These are phyloP conservation scores for Neonectria magnoliae DNA, from an alignment of 2,329 filamentous ascomycete genomes.

Conservation along the genomic window DNA sequence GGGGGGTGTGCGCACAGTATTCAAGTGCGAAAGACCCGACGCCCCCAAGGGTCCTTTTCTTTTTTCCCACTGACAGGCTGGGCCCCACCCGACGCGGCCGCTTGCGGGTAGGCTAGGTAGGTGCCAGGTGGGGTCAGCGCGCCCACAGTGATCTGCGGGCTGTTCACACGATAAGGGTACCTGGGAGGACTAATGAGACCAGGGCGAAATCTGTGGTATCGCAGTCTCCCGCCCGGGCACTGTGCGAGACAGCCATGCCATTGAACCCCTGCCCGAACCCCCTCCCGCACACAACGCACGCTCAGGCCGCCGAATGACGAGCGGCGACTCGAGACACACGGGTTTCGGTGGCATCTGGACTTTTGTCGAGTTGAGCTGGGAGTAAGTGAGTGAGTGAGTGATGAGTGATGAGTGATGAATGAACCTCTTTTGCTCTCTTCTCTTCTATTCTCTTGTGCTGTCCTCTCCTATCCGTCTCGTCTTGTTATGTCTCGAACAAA, in stretches of 20 bases:
- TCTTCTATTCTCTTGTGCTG: not conserved
- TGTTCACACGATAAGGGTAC: not conserved
- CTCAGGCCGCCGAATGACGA: conserved; percentile 7
- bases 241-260: not conserved
- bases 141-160: not conserved
- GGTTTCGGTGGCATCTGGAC: not conserved
- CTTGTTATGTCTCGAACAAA: conserved; percentile 11
- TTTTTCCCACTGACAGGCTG: conserved; percentile 18
- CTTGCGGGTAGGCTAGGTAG: conserved; percentile 24
- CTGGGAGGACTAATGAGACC: not conserved
- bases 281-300: not conserved
- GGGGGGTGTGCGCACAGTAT: not conserved
- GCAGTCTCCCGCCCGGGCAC: not conserved
- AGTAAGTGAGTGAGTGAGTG: not conserved
- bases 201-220: not conserved
- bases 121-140: conserved; percentile 6
- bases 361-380: no score
- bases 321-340: conserved; percentile 7
- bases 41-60: not conserved
- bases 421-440: not conserved
- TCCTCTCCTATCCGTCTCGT: conserved; percentile 1
- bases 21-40: no score
- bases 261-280: not conserved
- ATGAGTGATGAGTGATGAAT: no score
- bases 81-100: conserved; percentile 7